Percentiles rank a stretch among this genome's conserved stretches.
These are phyloP conservation scores for Vanderwaltozyma verrucispora DNA, from an alignment of 805 yeast genomes.

Conservation along the genomic window DNA sequence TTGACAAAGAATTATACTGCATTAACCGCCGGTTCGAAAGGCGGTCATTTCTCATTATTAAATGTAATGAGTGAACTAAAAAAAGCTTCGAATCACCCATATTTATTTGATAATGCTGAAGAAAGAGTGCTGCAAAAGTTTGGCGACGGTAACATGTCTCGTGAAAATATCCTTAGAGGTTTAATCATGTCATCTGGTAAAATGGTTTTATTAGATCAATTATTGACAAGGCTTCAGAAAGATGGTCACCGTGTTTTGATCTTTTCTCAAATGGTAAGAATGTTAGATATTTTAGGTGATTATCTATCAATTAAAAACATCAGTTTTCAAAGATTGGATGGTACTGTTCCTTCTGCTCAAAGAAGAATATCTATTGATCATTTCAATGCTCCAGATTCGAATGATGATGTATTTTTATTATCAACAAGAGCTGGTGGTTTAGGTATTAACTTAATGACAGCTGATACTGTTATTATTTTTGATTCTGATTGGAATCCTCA, in stretches of 20 bases:
- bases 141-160: slow-evolving; percentile 43
- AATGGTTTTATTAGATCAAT: slow-evolving; percentile 90
- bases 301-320: slow-evolving; percentile 79
- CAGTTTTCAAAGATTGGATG: slow-evolving; percentile 87
- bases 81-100: slow-evolving; percentile 96
- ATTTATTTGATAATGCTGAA: slow-evolving; percentile 88
- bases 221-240: slow-evolving; percentile 68
- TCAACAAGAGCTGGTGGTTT: slow-evolving; percentile 98
- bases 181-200: slow-evolving; percentile 96
- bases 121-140: slow-evolving; percentile 62
- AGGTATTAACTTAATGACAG: slow-evolving; percentile 97
- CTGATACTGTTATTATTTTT: slow-evolving; percentile 95
- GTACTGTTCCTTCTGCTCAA: slow-evolving; percentile 90
- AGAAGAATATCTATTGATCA: slow-evolving; percentile 94
- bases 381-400: slow-evolving; percentile 86
- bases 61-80: slow-evolving; percentile 94
- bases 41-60: slow-evolving; percentile 70
- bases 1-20: slow-evolving; percentile 89
- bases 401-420: slow-evolving; percentile 80
- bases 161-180: slow-evolving; percentile 81
- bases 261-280: slow-evolving; percentile 95
- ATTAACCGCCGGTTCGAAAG: slow-evolving; percentile 70
- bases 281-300: slow-evolving; percentile 91
- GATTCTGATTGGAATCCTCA: slow-evolving; percentile 99
- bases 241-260: slow-evolving; percentile 96